phyloP scores from a whole-genome alignment of 192 early-diverging fungal genomes.

The Linnemannia zychae region DNA sequence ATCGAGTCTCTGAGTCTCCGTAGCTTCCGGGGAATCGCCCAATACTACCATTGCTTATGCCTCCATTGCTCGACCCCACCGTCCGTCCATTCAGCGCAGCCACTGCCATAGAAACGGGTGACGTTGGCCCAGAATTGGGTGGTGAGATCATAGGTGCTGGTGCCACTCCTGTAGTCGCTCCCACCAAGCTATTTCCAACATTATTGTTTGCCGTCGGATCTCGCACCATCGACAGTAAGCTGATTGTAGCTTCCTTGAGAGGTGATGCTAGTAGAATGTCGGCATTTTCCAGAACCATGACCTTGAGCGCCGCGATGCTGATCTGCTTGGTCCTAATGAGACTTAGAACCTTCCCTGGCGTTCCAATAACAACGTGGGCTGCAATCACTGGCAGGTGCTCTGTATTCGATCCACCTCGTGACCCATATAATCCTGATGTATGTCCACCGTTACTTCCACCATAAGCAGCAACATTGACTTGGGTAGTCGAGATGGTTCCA shows the following conservation, averaged over 20 bases:
- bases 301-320: conserved; percentile 33
- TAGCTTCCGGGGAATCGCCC: conserved; percentile 18
- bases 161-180: not conserved
- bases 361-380: conserved; percentile 53
- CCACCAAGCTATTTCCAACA: not conserved
- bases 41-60: not conserved
- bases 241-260: conserved; percentile 45
- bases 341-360: conserved; percentile 38
- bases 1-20: conserved; percentile 8
- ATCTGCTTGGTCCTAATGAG: conserved; percentile 46
- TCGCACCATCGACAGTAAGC: conserved; percentile 44
- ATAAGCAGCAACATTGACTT: conserved; percentile 29
- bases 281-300: conserved; percentile 50
- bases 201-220: conserved; percentile 3
- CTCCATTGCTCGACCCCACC: conserved; percentile 2
- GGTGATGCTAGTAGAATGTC: conserved; percentile 43
- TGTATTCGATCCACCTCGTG: not conserved
- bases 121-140: conserved; percentile 46
- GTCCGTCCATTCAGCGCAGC: conserved; percentile 44
- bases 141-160: conserved; percentile 24
- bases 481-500: conserved; percentile 47
- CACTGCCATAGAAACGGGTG: conserved; percentile 49
- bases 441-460: conserved; percentile 5
- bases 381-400: conserved; percentile 33
- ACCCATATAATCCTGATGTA: not conserved